phyloP scores from a whole-genome alignment of 371 early-diverging fungal genomes.

The Rhizomucor miehei region DNA sequence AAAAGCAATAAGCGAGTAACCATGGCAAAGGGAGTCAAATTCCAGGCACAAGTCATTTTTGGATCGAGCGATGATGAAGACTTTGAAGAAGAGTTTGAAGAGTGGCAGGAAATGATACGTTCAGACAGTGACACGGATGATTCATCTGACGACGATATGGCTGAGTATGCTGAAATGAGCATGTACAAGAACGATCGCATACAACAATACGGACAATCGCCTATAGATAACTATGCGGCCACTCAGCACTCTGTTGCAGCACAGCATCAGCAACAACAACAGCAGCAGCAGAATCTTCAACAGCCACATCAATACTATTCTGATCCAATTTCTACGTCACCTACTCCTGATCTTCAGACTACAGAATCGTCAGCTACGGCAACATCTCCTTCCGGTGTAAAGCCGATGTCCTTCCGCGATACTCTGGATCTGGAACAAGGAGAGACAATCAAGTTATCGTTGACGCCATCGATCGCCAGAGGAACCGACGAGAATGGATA shows the following conservation, averaged over 20 bases:
- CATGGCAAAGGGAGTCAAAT: conserved; percentile 43
- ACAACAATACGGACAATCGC: conserved; percentile 4
- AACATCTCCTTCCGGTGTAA: no score
- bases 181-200: neutral
- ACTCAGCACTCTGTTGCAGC: neutral
- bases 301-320: conserved; percentile 5
- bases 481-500: conserved; percentile 18
- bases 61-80: conserved; percentile 56
- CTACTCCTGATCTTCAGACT: neutral
- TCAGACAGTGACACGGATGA: conserved; percentile 25
- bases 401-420: conserved; percentile 8
- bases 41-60: conserved; percentile 47
- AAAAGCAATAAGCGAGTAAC: conserved; percentile 36
- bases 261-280: conserved; percentile 8
- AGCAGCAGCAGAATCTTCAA: conserved; percentile 6
- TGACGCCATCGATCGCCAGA: conserved; percentile 44
- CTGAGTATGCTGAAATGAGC: conserved; percentile 2
- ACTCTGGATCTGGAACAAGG: conserved; percentile 23
- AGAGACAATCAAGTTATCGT: conserved; percentile 47
- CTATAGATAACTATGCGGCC: conserved; percentile 3
- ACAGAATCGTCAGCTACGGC: neutral
- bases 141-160: conserved; percentile 18
- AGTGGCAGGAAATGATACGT: conserved; percentile 42
- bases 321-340: neutral
- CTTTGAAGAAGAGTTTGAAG: conserved; percentile 43